Evolutionary conservation across 2,329 filamentous ascomycete genomes (phyloP).

Genomic region (Karstenula rhodostoma): DNA sequence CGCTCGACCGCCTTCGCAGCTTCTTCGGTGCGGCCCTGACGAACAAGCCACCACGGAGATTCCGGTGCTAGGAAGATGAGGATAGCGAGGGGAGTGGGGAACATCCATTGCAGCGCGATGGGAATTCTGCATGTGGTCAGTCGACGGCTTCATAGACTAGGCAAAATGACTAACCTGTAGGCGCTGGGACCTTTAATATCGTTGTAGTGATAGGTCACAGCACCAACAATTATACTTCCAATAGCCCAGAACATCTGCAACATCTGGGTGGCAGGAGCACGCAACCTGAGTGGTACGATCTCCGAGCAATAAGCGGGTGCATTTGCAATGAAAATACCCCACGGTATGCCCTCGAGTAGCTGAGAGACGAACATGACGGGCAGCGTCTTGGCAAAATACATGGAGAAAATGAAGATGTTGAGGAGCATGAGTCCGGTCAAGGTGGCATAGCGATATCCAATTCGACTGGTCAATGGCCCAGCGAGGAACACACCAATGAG

Average conservation of each 20-base stretch:
- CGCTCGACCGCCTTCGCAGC: constrained; percentile 59
- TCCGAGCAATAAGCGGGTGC: constrained; percentile 69
- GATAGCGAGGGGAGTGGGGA: constrained; percentile 54
- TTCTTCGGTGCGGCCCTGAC: constrained; percentile 52
- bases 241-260: constrained; percentile 73
- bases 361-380: constrained; percentile 61
- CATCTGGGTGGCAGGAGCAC: constrained; percentile 68
- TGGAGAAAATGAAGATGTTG: constrained; percentile 68
- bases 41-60: constrained; percentile 39
- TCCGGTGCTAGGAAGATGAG: constrained; percentile 61
- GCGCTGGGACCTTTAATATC: constrained; percentile 14
- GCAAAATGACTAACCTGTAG: constrained; percentile 27
- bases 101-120: constrained; percentile 55
- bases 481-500: constrained; percentile 67
- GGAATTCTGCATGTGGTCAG: constrained; percentile 34
- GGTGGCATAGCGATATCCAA: constrained; percentile 69
- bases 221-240: constrained; percentile 67
- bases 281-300: constrained; percentile 66
- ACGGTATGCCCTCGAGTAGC: constrained; percentile 68
- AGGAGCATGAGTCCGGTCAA: constrained; percentile 64
- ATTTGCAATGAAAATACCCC: constrained; percentile 73
- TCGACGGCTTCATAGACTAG: neutral
- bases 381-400: constrained; percentile 63
- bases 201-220: constrained; percentile 64
- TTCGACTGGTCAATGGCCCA: constrained; percentile 65